A percentile compares a stretch with the other conserved stretches of the same genome.
These are phyloP conservation scores for Cryptococcus floricola DNA, from an alignment of 1,284 basidiomycete genomes.

Conservation along the genomic window DNA sequence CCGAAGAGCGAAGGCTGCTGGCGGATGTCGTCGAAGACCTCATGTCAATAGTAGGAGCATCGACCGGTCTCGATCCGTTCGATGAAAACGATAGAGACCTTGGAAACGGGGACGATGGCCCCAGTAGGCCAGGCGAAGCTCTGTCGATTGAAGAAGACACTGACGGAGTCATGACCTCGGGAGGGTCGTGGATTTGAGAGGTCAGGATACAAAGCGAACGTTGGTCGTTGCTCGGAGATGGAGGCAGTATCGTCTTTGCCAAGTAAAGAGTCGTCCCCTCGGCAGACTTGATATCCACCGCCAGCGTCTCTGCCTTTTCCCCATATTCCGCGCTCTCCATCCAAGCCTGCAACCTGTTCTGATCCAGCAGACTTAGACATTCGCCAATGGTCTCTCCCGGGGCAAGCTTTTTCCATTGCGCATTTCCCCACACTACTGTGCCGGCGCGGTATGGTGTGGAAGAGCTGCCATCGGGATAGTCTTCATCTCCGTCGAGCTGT, in stretches of 20 bases:
- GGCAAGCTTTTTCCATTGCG: constrained; percentile 22
- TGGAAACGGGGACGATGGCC: neutral
- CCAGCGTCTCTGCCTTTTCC: constrained; percentile 5
- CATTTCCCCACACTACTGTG: constrained; percentile 27
- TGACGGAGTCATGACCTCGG: neutral
- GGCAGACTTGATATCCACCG: constrained; percentile 11
- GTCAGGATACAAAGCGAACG: constrained; percentile 30
- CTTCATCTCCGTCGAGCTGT: constrained; percentile 13
- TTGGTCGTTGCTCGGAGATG: constrained; percentile 21
- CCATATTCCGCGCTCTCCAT: constrained; percentile 19
- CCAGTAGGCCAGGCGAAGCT: neutral
- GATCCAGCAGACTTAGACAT: constrained; percentile 14
- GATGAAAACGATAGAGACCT: constrained; percentile 2
- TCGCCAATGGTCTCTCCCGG: constrained; percentile 20
- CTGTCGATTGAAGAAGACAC: neutral
- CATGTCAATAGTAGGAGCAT: neutral
- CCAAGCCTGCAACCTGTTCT: constrained; percentile 27
- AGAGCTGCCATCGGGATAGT: constrained; percentile 21
- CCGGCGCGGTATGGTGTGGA: constrained; percentile 1
- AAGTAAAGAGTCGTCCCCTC: constrained; percentile 10
- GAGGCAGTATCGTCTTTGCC: constrained; percentile 22
- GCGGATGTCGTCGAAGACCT: constrained; percentile 5
- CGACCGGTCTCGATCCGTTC: constrained; percentile 2
- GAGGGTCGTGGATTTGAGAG: constrained; percentile 11
- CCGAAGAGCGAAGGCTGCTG: constrained; percentile 2